Base-by-base conservation (phyloP, 176 grass and related monocot genomes). In the Rhynchospora tenuis region DNA sequence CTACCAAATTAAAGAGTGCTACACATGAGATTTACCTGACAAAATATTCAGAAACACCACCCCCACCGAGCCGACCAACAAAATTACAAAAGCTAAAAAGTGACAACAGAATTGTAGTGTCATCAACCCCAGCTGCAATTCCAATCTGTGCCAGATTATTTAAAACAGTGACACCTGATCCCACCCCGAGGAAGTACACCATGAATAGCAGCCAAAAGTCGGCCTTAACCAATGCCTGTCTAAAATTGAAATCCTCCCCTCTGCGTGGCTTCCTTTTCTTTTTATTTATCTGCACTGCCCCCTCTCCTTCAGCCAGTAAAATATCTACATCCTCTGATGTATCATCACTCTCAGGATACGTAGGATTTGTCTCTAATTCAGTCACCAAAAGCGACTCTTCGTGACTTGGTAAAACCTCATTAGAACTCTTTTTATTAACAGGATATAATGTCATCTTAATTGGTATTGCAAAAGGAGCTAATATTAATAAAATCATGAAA, bases 61-160 rank as follows among this genome's bases (percentile, higher is more conserved):
- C 92, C 54, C 90, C 95, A 68, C 92, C 89, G 63, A 98, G 85
- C 31, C 95, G 92, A n/a, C 95, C 95, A 75, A 93, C 58, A 80
- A 98, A 95, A 62, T 98, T 98, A 86, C 89, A 90, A 83, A 98
- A 98, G 69, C 95, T 98, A 90, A 95, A 98, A 68, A 98, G 46
- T 48, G 90, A 90, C 4, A 98, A 86, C 16, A 84, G 72, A 76
- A 98, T 90, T 12, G 92, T 93, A 27, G 95, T 94, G 52, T 95
- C 86, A 31, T 87, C 67, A 82, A 86, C 85, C 64, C 95, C 95
- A n/a, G 79, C 89, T 55, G 95, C 90, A 72, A 91, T 91, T 17
- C 92, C 95, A 86, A 98, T 88, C 70, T 98, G 95, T 84, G 95
- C 95, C 19, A 98, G 84, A 87, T 98, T 93, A 84, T 98, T 95